Evolutionary conservation across 2,329 filamentous ascomycete species (phyloP).

Genomic region (Capronia coronata): DNA sequence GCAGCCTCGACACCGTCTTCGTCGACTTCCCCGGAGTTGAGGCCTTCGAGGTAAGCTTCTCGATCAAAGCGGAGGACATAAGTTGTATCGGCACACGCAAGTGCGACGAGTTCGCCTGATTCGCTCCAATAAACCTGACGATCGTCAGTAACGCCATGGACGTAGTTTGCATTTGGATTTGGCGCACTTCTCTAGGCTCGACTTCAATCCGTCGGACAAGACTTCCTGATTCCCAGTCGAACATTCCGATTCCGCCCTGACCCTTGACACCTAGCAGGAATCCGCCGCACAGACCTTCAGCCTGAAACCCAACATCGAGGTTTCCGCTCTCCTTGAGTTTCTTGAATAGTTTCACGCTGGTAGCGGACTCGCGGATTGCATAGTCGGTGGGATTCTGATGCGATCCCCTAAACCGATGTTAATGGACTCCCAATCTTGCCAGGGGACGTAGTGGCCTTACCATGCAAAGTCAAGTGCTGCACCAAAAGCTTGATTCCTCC

Average conservation of each 20-base stretch:
- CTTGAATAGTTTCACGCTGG: conserved; percentile 93
- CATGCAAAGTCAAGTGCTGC: conserved; percentile 94
- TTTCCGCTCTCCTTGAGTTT: conserved; percentile 89
- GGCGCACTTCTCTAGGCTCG: conserved; percentile 53
- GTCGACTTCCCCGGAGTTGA: conserved; percentile 76
- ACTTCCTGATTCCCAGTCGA: conserved; percentile 87
- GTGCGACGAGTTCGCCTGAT: conserved; percentile 82
- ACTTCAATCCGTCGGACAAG: conserved; percentile 88
- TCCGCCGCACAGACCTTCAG: conserved; percentile 83
- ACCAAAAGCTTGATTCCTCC: conserved; percentile 96
- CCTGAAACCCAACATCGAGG: conserved; percentile 89
- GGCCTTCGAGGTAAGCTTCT: conserved; percentile 76
- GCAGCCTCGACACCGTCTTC: conserved; percentile 90
- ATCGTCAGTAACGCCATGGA: conserved; percentile 11
- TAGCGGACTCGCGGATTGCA: conserved; percentile 83
- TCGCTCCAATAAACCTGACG: conserved; percentile 89
- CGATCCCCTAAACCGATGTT: conserved; percentile 11
- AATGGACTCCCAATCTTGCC: conserved; percentile 19
- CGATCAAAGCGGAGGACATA: conserved; percentile 90
- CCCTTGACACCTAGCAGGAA: conserved; percentile 90
- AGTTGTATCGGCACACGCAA: conserved; percentile 91
- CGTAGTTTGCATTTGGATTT: neutral
- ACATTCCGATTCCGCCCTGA: conserved; percentile 89
- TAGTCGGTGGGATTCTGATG: conserved; percentile 64
- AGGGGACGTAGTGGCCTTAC: conserved; percentile 71